These are phyloP conservation scores for Termitomyces sp. DNA, from an alignment of 768 basidiomycete genomes.

Conservation along the genomic window DNA sequence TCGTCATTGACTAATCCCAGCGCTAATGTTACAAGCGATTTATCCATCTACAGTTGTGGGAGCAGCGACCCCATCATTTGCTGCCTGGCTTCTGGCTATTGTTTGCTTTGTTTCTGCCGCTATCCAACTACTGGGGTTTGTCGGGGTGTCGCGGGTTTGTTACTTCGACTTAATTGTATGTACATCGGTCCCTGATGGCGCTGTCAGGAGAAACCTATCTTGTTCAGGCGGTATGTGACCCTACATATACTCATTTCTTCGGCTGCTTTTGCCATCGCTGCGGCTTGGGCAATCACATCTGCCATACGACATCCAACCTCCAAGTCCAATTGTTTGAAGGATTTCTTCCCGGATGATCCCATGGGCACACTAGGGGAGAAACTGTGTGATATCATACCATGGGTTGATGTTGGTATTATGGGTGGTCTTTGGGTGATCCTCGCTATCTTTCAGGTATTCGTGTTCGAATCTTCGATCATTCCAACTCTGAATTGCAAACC, in stretches of 20 bases:
- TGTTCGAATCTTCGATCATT: neutral
- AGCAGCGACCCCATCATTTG: constrained; percentile 73
- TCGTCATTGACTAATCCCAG: constrained; percentile 22
- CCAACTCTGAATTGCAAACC: constrained; percentile 1
- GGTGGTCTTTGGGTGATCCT: constrained; percentile 80
- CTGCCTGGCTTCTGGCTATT: constrained; percentile 66
- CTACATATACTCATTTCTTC: constrained; percentile 51
- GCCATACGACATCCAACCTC: constrained; percentile 72
- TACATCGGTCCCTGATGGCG: constrained; percentile 1
- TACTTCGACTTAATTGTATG: neutral
- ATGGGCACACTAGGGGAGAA: constrained; percentile 50
- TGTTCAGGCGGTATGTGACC: constrained; percentile 65
- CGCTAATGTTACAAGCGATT: neutral
- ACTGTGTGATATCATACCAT: constrained; percentile 86
- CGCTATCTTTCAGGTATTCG: constrained; percentile 61
- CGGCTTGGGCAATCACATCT: constrained; percentile 78
- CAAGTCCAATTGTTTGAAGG: constrained; percentile 52
- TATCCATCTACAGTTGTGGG: constrained; percentile 62
- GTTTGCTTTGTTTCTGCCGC: constrained; percentile 73
- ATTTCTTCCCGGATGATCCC: constrained; percentile 46
- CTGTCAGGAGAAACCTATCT: constrained; percentile 55
- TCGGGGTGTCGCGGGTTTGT: constrained; percentile 74
- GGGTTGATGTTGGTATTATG: constrained; percentile 92
- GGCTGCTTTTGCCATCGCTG: constrained; percentile 69
- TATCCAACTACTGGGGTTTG: constrained; percentile 77